These are phyloP conservation scores for Trifolium subterraneum DNA, from an alignment of 306 rosid genomes.

Conservation along the genomic window DNA sequence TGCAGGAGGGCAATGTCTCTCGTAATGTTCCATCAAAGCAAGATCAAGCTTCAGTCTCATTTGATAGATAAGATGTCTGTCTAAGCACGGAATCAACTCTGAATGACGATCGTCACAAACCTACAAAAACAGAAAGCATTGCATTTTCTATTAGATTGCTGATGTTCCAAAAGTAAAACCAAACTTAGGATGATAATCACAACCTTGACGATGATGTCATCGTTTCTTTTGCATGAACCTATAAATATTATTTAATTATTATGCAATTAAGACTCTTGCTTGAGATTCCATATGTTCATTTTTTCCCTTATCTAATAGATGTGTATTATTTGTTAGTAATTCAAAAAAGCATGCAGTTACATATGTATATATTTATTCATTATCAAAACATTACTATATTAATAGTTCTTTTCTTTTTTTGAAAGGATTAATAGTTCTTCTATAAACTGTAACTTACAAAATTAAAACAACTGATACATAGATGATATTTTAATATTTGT, in stretches of 20 bases:
- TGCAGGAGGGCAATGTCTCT: conserved; percentile 53
- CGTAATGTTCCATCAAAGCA: conserved; percentile 52
- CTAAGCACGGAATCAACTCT: conserved; percentile 55
- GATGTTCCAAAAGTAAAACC: conserved; percentile 16
- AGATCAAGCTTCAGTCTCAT: conserved; percentile 53
- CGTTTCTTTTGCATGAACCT: not conserved
- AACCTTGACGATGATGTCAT: not conserved
- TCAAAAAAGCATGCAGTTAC: not conserved
- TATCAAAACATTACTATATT: not conserved
- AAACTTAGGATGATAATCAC: not conserved
- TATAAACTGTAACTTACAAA: not conserved
- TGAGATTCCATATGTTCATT: conserved; percentile 4
- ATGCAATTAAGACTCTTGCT: conserved; percentile 26
- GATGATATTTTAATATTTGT: not conserved
- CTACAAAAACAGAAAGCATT: conserved; percentile 39
- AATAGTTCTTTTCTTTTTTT: not conserved
- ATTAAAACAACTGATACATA: conserved; percentile 21
- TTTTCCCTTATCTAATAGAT: not conserved
- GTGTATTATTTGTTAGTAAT: conserved; percentile 11
- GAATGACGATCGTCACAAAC: conserved; percentile 56
- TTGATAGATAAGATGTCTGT: conserved; percentile 52
- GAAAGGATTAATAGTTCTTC: not conserved
- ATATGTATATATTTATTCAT: not conserved
- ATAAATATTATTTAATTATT: conserved; percentile 22
- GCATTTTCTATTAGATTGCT: conserved; percentile 2